These are phyloP conservation scores for Tulasnella sp. DNA, from an alignment of 768 basidiomycete species.

Conservation along the genomic window DNA sequence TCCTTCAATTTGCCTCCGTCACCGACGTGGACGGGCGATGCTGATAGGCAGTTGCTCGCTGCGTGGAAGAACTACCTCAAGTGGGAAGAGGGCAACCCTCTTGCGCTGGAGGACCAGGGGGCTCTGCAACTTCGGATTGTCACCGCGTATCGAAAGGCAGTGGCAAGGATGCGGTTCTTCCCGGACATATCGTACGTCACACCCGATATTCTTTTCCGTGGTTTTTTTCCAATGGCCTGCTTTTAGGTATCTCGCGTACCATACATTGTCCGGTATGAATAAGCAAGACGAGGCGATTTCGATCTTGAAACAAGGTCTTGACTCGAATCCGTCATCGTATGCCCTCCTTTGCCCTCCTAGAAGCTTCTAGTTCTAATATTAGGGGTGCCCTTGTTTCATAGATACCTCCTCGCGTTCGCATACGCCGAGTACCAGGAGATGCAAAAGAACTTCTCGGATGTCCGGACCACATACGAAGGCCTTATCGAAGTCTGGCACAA, in stretches of 20 bases:
- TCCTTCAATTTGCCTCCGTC: conserved; percentile 13
- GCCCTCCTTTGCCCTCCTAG: conserved; percentile 15
- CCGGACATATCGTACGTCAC: conserved; percentile 73
- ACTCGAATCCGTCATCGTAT: conserved; percentile 75
- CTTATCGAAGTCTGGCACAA: conserved; percentile 54
- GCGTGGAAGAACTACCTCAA: conserved; percentile 88
- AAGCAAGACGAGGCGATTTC: conserved; percentile 69
- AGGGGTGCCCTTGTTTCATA: conserved; percentile 25
- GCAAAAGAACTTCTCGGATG: conserved; percentile 50
- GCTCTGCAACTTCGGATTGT: conserved; percentile 58
- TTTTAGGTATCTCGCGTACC: conserved; percentile 79
- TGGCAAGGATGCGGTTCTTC: conserved; percentile 87
- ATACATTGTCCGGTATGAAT: conserved; percentile 61
- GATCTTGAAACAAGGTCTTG: conserved; percentile 72
- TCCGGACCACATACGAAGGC: conserved; percentile 58
- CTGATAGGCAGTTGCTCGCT: conserved; percentile 45
- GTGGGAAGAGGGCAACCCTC: conserved; percentile 90
- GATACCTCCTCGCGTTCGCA: conserved; percentile 84
- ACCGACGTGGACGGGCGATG: conserved; percentile 15
- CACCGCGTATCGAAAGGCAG: conserved; percentile 76
- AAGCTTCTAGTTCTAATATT: background rate
- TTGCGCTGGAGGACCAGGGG: conserved; percentile 74
- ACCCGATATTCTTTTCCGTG: background rate
- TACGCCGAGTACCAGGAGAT: conserved; percentile 62
- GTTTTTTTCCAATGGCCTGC: background rate